Evolutionary conservation across 768 basidiomycete species (phyloP).

Genomic region (Trametes punicea): DNA sequence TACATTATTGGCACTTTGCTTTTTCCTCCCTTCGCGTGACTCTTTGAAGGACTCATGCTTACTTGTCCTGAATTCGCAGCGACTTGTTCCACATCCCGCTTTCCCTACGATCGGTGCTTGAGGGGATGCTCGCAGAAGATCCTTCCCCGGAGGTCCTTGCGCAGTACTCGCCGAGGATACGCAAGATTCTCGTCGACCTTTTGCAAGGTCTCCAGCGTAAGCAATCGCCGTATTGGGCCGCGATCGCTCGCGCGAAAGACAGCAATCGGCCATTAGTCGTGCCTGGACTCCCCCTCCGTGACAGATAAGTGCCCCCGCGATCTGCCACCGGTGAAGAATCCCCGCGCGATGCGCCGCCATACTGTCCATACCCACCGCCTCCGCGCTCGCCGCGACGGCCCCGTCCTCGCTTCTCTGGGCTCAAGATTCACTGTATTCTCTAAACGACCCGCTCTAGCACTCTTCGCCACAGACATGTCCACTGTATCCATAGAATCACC

Average conservation of each 20-base stretch:
- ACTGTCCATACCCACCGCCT: neutral
- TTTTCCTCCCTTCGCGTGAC: neutral
- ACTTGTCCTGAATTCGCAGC: conserved; percentile 23
- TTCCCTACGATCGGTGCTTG: conserved; percentile 38
- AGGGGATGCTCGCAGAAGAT: conserved; percentile 43
- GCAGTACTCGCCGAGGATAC: conserved; percentile 38
- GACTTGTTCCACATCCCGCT: conserved; percentile 39
- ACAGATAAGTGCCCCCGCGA: neutral
- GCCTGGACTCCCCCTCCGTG: neutral
- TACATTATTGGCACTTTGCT: conserved; percentile 1
- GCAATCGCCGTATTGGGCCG: conserved; percentile 38
- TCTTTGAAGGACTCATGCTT: conserved; percentile 1
- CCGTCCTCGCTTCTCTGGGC: conserved; percentile 1
- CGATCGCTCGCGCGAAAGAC: conserved; percentile 21
- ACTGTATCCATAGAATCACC: conserved; percentile 11
- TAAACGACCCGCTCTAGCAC: neutral
- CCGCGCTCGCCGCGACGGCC: neutral
- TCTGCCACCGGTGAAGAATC: neutral
- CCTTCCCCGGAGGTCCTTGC: conserved; percentile 34
- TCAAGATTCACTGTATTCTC: conserved; percentile 1
- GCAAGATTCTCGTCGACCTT: conserved; percentile 35
- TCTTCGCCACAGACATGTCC: neutral
- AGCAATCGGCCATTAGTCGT: neutral
- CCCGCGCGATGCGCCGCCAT: neutral
- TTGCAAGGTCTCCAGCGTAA: conserved; percentile 41